phyloP scores from a whole-genome alignment of 1,139 yeast species.

The Eremothecium sinecaudum region DNA sequence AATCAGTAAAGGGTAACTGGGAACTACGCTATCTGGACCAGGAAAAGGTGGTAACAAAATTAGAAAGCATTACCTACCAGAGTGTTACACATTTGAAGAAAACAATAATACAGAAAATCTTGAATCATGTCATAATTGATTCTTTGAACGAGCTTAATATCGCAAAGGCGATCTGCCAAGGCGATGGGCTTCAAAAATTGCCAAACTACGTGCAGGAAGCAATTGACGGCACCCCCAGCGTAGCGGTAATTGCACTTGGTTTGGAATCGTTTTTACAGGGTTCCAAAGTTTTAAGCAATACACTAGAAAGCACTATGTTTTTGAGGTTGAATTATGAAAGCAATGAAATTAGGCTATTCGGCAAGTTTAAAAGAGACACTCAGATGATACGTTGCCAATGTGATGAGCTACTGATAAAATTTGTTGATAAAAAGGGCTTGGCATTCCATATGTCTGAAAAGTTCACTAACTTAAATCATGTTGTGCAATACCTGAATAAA shows the following conservation, averaged over 20 bases:
- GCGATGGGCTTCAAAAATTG: slow-evolving; percentile 3
- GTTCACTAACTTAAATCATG: slow-evolving; percentile 23
- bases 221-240: slow-evolving; percentile 3
- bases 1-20: slow-evolving; percentile 57
- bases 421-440: slow-evolving; percentile 21
- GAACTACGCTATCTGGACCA: slow-evolving; percentile 41
- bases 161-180: slow-evolving; percentile 22
- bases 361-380: slow-evolving; percentile 27
- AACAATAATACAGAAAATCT: slow-evolving; percentile 48
- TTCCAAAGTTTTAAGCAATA: slow-evolving; percentile 22
- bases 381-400: slow-evolving; percentile 28
- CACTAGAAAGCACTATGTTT: slow-evolving; percentile 27
- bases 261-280: slow-evolving; percentile 28
- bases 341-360: slow-evolving; percentile 26
- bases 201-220: slow-evolving; percentile 2
- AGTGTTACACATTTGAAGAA: slow-evolving; percentile 44
- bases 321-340: slow-evolving; percentile 26
- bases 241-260: slow-evolving; percentile 25
- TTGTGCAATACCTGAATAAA: slow-evolving; percentile 24
- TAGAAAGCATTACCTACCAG: slow-evolving; percentile 37
- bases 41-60: slow-evolving; percentile 23
- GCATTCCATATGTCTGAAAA: slow-evolving; percentile 26
- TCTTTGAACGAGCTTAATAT: slow-evolving; percentile 39
- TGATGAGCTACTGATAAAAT: slow-evolving; percentile 25
- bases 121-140: slow-evolving; percentile 54